Evolutionary conservation across 768 basidiomycete species (phyloP), one percentile per base, ranked within the genome.

Genomic region (Xerocomellus dryophilus): DNA sequence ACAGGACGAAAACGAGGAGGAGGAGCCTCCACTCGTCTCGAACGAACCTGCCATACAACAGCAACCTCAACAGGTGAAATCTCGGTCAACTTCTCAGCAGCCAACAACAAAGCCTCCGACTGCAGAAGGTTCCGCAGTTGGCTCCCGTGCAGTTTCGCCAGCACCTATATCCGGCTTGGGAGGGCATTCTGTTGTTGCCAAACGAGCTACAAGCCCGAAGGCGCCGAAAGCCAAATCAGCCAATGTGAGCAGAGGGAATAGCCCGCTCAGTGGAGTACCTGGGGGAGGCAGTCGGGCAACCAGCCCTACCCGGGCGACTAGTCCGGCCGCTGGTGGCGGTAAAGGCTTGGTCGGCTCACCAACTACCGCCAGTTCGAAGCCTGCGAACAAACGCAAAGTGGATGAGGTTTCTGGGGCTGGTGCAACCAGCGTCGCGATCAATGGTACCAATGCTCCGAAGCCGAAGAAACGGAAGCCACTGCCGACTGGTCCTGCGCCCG

Each of bases 151-250:
- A 12, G 80, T 77, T 23, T 88, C 88, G 3, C 71, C 69, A 7
- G 73, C 73, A 10, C 71, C 79, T 39, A 71, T 78, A 5, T 73
- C 83, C 8, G 75, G 77, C 27, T 76, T 85, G 59, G 84, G 87
- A 35, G 90, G 90, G 0, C 88, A 91, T 70, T 89, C 86, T 2
- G 65, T 89, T 21, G 81, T 94, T 15, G 91, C 91, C 2, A 88
- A 87, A 71, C 83, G 91, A 17, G 91, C 91, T 4, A 92, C 90
- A 2, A 91, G 89, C 57, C 91, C 90, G 5, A 90, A 88, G 62
- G 75, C 71, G 10, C 81, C 82, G 4, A 89, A 87, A 66, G 73
- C 73, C 9, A 86, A 82, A 61, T 57, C 78, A 11, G 66, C 70
- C 42, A 70, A 58, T 41, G 65, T 58, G 23, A 84, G 80, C 64